Conservation (phyloP, 1,284 basidiomycete genomes). For the Ceraceosorus bombacis region DNA sequence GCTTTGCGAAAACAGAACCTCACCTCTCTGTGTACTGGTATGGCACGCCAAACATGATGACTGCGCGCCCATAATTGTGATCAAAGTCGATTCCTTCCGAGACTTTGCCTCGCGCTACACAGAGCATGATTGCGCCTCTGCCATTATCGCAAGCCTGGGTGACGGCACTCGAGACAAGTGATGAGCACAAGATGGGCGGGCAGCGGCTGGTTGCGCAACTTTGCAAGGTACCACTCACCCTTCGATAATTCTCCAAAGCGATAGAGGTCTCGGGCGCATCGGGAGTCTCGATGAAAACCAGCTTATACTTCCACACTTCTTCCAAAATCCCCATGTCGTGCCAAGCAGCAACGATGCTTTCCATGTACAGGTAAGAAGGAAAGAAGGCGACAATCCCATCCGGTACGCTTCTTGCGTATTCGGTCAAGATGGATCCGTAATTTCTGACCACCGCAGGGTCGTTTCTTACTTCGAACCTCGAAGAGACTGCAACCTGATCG, state of each 20-base stretch:
- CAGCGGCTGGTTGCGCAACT: background rate
- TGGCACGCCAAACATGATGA: constrained; percentile 99
- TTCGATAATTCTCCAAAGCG: constrained; percentile 90
- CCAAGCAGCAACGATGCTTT: constrained; percentile 98
- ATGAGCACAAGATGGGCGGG: too few relatives aligned
- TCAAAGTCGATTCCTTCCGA: constrained; percentile 99
- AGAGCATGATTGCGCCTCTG: constrained; percentile 87
- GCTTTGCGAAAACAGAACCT: background rate
- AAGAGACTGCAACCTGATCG: constrained; percentile 97
- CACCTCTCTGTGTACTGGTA: constrained; percentile 87
- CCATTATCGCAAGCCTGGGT: constrained; percentile 93
- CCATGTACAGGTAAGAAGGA: constrained; percentile 99
- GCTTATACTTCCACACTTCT: constrained; percentile 99
- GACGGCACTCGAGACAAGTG: background rate
- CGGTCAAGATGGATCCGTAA: constrained; percentile 94
- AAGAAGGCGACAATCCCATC: constrained; percentile 99
- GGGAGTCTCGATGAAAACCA: constrained; percentile 98
- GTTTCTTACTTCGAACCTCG: constrained; percentile 98
- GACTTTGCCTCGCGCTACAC: constrained; percentile 96
- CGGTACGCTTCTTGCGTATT: constrained; percentile 94
- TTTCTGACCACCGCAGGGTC: constrained; percentile 98
- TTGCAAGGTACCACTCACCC: constrained; percentile 55
- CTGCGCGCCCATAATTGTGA: constrained; percentile 88
- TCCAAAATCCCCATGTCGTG: constrained; percentile 99
- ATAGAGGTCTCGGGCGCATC: constrained; percentile 98